Base-by-base conservation (phyloP, 495 filamentous ascomycete species). In the Bryoglossum gracile region DNA sequence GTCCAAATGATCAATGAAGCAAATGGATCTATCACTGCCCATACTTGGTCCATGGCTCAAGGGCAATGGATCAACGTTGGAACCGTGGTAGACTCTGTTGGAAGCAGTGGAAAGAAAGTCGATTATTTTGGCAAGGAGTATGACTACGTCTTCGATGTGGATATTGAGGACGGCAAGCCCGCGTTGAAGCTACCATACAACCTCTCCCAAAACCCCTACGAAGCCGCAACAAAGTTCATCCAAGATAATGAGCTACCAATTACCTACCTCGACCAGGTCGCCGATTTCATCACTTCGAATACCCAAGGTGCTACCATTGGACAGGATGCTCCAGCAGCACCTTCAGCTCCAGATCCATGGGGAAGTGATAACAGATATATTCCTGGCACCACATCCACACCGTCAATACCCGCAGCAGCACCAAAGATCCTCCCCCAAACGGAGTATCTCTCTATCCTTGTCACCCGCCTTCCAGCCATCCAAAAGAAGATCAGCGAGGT, bases 111-210 rank as follows among this genome's bases (percentile, higher is more conserved):
- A 3, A 74, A 74, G 37, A 87, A 86, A 62, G 81, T 74, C 10
- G 68, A 83, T 34, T 86, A 90, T 60, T 64, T 82, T 2, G 94
- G 94, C 18, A 80, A 90, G 62, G 87, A 95, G 46, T 99, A 94
- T 62, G 94, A 99, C 57, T 96, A 87, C 62, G 94, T 99, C 40
- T 99, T 97, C 55, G 91, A 97, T 60, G 92, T 99, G 21, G 94
- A 96, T 58, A 91, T 97, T 48, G 86, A 95, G 60, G 94, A 97
- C 52, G 94, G 92, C 30, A 88, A 91, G 54, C 94, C 94, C 23
- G 80, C 92, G 2, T 74, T 97, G 25, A 97, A 97, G 60, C 73
- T 99, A 24, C 91, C 94, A 1, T 97, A 87, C 62, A 96, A 99
- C 61, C 72, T 86, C 32, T 86, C 84, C 4, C 84, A 96, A 62